phyloP scores from a whole-genome alignment of 352 stramenopile genomes.

The Globisporangium echinulatum region DNA sequence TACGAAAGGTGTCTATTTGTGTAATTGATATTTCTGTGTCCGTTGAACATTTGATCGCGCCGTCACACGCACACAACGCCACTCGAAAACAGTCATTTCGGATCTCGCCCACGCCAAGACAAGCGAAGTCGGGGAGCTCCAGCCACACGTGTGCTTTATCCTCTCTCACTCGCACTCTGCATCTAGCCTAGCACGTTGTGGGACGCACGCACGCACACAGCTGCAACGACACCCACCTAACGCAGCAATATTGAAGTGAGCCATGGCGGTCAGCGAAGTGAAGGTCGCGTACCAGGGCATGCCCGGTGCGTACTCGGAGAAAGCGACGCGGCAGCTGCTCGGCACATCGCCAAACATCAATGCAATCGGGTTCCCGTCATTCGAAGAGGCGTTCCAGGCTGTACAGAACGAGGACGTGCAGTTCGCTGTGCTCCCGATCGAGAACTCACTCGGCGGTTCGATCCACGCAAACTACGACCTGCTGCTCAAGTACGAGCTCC shows the following conservation, averaged over 20 bases:
- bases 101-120: no score
- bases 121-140: no score
- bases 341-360: conserved; percentile 54
- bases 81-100: no score
- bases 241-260: no score
- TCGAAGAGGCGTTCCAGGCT: conserved; percentile 52
- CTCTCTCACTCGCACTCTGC: no score
- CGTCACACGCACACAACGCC: no score
- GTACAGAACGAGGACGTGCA: conserved; percentile 80
- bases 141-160: no score
- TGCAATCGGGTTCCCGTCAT: conserved; percentile 40
- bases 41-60: no score
- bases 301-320: conserved; percentile 96
- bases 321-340: conserved; percentile 92
- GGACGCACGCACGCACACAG: background rate
- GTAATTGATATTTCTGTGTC: no score
- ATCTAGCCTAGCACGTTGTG: no score
- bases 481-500: conserved; percentile 59
- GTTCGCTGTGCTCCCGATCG: conserved; percentile 92
- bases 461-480: conserved; percentile 96
- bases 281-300: conserved; percentile 95
- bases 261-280: conserved; percentile 38
- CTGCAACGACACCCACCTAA: background rate
- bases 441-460: conserved; percentile 92
- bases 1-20: no score